A percentile compares a stretch with the other conserved stretches of the same genome.
Conservation (phyloP, 306 rosid genomes). For the Abrus precatorius region DNA sequence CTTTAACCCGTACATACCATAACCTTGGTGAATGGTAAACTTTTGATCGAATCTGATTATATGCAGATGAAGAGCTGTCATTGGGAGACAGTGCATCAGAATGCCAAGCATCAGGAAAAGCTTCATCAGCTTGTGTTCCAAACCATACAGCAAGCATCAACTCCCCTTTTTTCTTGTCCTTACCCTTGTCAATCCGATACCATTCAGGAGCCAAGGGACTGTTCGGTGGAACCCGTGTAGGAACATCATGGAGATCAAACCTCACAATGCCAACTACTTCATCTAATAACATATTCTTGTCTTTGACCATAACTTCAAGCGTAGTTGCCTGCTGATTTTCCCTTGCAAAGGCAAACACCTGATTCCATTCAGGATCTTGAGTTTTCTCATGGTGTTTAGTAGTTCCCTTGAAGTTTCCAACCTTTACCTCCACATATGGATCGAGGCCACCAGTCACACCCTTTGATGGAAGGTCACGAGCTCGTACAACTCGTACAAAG, state of each 20-base stretch:
- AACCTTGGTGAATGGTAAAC: constrained; percentile 93
- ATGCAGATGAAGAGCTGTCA: constrained; percentile 56
- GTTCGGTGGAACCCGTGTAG: constrained; percentile 83
- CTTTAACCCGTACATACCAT: constrained; percentile 84
- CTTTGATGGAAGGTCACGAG: constrained; percentile 84
- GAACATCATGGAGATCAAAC: constrained; percentile 80
- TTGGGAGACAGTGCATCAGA: constrained; percentile 77
- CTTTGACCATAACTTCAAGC: constrained; percentile 80
- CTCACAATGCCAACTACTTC: constrained; percentile 67
- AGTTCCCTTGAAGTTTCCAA: constrained; percentile 87
- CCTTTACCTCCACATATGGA: constrained; percentile 87
- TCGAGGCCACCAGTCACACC: constrained; percentile 80
- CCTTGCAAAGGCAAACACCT: constrained; percentile 90
- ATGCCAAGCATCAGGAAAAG: constrained; percentile 98
- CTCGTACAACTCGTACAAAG: constrained; percentile 86
- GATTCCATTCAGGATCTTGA: constrained; percentile 88
- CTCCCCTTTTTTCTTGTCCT: constrained; percentile 81
- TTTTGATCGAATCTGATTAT: constrained; percentile 74
- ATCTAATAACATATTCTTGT: constrained; percentile 73
- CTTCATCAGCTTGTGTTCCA: constrained; percentile 98
- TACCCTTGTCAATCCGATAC: constrained; percentile 77
- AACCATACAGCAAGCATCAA: constrained; percentile 95
- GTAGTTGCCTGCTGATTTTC: constrained; percentile 67
- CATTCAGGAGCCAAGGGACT: constrained; percentile 99
- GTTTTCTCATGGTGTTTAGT: constrained; percentile 79